Base-by-base conservation (phyloP, 2,329 filamentous ascomycete species). In the Aureobasidium sp. region DNA sequence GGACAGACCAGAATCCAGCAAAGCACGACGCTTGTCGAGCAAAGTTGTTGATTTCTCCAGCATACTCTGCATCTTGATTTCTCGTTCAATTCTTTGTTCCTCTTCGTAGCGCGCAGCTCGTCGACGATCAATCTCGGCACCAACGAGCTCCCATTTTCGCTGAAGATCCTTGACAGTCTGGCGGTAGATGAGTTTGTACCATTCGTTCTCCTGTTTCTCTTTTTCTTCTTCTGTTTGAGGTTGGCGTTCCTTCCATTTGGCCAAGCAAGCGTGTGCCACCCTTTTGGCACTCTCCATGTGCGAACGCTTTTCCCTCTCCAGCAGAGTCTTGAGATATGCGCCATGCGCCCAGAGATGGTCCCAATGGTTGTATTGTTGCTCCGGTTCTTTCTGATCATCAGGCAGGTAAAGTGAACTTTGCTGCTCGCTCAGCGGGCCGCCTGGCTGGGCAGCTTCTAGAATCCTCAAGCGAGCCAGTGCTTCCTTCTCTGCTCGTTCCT, bases 301-400 rank as follows among this genome's bases (percentile, higher is more conserved):
- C 11, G 84, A 78, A 58, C 81, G 80, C 60, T 90, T 86, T 67
- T 98, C 93, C 54, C 82, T 80, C 2, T 84, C 70, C 71, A 97
- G 80, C 30, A 97, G 75, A 62, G 83, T 86, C 42, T 88, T 83
- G 61, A 97, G 91, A 61, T 90, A 85, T 11, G 85, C 65, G 55
- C 86, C 84, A 57, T 95, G 90, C 41, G 84, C 84, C 40, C 86
- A 76, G 50, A 97, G 77, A 65, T 97, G 88, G 63, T 97, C 90
- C 64, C 82, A 79, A 60, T 94, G 90, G n/a, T 86, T 83, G 75
- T 88, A 97, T 63, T 93, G 88, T 49, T 79, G 78, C 0, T 82
- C 79, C 0, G 87, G 87, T 61, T 94, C 86, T 54, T 79, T 77
- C 37, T 58, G 55, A 11, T 81, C 75, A 58, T 93, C 87, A 0